Evolutionary conservation across 2,329 filamentous ascomycete genomes (phyloP).

Genomic region (Botrytis cinerea): DNA sequence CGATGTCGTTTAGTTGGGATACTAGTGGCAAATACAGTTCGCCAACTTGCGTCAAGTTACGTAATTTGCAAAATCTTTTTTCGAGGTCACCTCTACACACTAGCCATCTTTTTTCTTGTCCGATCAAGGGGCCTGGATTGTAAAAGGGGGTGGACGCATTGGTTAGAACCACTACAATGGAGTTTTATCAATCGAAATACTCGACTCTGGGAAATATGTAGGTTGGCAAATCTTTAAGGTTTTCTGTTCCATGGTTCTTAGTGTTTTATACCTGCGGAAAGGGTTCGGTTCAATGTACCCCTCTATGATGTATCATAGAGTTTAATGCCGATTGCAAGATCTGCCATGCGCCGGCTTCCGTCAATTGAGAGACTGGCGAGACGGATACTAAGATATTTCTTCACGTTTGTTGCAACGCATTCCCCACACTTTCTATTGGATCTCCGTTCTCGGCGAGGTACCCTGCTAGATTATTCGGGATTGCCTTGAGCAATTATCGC

Average conservation of each 20-base stretch:
- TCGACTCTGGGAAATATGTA: background rate
- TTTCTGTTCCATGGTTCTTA: too few relatives aligned
- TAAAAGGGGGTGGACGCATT: background rate
- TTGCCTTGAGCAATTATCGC: background rate
- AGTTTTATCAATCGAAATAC: too few relatives aligned
- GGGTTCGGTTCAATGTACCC: background rate
- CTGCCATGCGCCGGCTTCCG: background rate
- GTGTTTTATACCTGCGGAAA: background rate
- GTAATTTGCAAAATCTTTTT: slow-evolving; percentile 23
- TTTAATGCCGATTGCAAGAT: background rate
- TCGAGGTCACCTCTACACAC: background rate
- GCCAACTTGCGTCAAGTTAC: slow-evolving; percentile 9
- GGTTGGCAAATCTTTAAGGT: background rate
- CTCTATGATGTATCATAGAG: too few relatives aligned
- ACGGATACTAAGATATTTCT: background rate
- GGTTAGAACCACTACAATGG: background rate
- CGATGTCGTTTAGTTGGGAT: background rate
- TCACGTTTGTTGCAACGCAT: background rate
- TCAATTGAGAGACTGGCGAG: background rate
- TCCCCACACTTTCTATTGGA: slow-evolving; percentile 1
- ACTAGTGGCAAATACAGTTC: slow-evolving; percentile 7
- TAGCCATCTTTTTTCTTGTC: slow-evolving; percentile 14
- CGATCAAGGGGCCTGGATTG: background rate
- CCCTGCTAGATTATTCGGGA: background rate
- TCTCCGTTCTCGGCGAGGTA: slow-evolving; percentile 1